Evolutionary conservation across 2,329 filamentous ascomycete genomes (phyloP), one percentile per base, ranked within the genome.

Genomic region (Penicillium sp.): DNA sequence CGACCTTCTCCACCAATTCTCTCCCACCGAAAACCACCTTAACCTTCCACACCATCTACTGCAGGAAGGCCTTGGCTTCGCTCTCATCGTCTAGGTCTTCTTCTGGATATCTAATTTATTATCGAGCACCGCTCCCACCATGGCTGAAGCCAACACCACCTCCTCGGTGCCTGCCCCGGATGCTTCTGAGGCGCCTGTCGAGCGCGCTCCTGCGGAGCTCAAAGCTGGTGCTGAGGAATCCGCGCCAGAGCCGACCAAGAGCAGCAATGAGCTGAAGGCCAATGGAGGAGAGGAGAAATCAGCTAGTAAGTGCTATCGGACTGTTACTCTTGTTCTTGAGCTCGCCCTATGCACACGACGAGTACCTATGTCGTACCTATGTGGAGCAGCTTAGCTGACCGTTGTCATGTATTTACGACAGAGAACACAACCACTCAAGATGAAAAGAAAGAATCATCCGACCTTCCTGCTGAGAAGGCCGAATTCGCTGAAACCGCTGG

Each of bases 101-200:
- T 44, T 26, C 46, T 54, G 57, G 56, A 54, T 21, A 31, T 59
- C 52, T 67, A 66, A 68, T 58, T 66, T 56, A 58, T 61, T 59
- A 52, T 52, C 60, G 65, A 64, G 48, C 56, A 60, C 63, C 55
- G 60, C 61, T 60, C 68, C 67, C 69, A 75, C 66, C 66, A 80
- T 80, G 73, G 74, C 78, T 64, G 78, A 80, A 61, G 73, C 76
- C 61, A 73, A 73, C 54, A 71, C 73, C 67, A 70, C 74, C 62
- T 65, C 73, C 62, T 64, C 71, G 66, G 67, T 71, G 63, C 67
- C 73, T 61, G 70, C 66, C 54, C 59, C 71, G 56, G 71, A 71
- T 62, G 70, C 70, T 64, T 70, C 64, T 63, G 73, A 77, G 68
- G 66, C 69, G 56, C 29, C 58, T 26, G 66, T 65, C 51, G 73